Conservation (phyloP, 306 rosid species). For the Rosa multiflora region DNA sequence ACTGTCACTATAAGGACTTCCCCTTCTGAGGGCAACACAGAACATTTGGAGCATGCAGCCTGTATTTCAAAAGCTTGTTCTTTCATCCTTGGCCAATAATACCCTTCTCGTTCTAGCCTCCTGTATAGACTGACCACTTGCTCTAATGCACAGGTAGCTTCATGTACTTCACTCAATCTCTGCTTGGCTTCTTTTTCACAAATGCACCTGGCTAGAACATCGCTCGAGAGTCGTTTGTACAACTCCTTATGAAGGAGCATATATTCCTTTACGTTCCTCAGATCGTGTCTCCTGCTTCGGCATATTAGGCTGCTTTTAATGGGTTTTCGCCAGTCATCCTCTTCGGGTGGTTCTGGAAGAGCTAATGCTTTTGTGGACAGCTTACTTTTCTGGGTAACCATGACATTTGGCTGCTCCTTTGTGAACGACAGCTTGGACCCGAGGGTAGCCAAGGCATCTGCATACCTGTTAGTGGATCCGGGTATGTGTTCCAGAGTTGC, state of each 20-base stretch:
- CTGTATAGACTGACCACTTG: neutral
- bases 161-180: neutral
- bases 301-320: rapidly evolving
- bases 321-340: neutral
- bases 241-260: neutral
- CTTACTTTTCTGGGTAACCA: neutral
- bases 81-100: neutral
- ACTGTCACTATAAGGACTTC: neutral
- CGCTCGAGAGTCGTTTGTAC: neutral
- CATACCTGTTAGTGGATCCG: neutral
- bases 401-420: neutral
- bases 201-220: neutral
- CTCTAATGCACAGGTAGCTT: neutral
- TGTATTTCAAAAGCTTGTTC: neutral
- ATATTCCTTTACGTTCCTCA: neutral
- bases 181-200: neutral
- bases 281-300: rapidly evolving
- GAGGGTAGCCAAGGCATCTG: neutral
- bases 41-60: neutral
- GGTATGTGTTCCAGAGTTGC: neutral
- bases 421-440: neutral
- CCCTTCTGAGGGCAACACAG: rapidly evolving
- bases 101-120: neutral
- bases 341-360: neutral
- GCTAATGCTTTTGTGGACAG: neutral